Conservation (phyloP, 495 filamentous ascomycete genomes). For the Aspergillus egyptiacus region DNA sequence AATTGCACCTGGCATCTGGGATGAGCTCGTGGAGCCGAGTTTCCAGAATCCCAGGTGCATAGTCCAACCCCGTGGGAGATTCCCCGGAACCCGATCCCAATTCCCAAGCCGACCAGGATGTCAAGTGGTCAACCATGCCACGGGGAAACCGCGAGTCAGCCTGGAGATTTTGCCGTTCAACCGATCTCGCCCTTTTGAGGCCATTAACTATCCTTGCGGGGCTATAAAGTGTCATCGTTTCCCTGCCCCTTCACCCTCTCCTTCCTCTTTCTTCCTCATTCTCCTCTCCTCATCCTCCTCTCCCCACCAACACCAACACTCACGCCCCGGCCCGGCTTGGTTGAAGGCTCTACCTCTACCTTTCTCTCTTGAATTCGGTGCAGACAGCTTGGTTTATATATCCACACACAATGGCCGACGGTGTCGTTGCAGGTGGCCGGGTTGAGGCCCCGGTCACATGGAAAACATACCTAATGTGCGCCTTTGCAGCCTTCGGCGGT, state of each 20-base stretch:
- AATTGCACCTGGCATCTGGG: not conserved
- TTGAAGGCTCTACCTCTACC: not conserved
- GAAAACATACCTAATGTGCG: constrained; percentile 58
- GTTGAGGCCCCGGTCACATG: constrained; percentile 59
- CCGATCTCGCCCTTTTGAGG: not conserved
- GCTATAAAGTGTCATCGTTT: constrained; percentile 1
- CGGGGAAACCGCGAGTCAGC: constrained; percentile 13
- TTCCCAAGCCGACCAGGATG: constrained; percentile 8
- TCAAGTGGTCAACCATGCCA: too few species aligned
- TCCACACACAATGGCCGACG: constrained; percentile 18
- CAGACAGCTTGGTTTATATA: not conserved
- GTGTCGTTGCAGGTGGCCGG: constrained; percentile 18
- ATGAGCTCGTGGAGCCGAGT: constrained; percentile 11
- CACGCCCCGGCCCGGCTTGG: not conserved
- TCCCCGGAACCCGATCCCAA: constrained; percentile 13
- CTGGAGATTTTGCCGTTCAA: too few species aligned
- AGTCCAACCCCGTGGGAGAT: constrained; percentile 22
- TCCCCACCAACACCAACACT: not conserved
- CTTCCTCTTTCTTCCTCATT: not conserved
- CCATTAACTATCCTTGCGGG: not conserved
- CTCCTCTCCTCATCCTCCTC: not conserved
- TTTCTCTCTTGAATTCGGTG: not conserved
- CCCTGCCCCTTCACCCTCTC: not conserved
- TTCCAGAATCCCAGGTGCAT: not conserved
- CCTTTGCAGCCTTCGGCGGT: constrained; percentile 54